Percentiles rank a stretch among this genome's conserved stretches.
phyloP scores from a whole-genome alignment of 2,329 filamentous ascomycete genomes.

The Epichloe festucae region DNA sequence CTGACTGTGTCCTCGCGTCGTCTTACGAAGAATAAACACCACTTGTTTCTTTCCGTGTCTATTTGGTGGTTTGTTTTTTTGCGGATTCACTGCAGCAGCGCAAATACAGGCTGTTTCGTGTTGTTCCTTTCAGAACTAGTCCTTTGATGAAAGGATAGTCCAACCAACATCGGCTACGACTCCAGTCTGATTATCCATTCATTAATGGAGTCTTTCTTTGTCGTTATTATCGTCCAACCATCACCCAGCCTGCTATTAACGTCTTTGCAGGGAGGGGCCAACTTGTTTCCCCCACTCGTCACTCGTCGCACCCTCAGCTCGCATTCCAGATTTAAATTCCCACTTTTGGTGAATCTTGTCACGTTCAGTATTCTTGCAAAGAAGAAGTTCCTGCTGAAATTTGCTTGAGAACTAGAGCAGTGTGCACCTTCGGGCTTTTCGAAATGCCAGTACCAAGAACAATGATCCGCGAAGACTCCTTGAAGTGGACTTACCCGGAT shows the following conservation, averaged over 20 bases:
- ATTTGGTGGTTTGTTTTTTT: not conserved
- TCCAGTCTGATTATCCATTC: not conserved
- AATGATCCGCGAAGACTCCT: not conserved
- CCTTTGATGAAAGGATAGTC: not conserved
- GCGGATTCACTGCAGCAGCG: constrained; percentile 5
- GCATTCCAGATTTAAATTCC: too few relatives aligned
- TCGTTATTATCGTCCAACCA: not conserved
- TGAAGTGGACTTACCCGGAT: constrained; percentile 6
- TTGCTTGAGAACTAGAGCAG: not conserved
- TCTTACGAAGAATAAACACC: constrained; percentile 1
- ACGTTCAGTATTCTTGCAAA: not conserved
- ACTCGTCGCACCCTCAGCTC: not conserved
- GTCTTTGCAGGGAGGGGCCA: not conserved
- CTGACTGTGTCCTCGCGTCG: not conserved
- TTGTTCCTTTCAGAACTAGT: not conserved
- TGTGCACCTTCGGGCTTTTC: not conserved
- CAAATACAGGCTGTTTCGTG: not conserved
- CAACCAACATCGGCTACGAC: not conserved
- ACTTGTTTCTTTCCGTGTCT: too few relatives aligned
- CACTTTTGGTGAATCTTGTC: too few relatives aligned
- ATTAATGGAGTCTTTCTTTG: not conserved
- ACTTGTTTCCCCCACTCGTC: not conserved
- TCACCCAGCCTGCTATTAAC: not conserved
- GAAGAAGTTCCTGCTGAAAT: not conserved
- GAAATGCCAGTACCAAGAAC: constrained; percentile 5